phyloP scores from a whole-genome alignment of 768 basidiomycete genomes.

The Xerocomus brunneocitrinus region DNA sequence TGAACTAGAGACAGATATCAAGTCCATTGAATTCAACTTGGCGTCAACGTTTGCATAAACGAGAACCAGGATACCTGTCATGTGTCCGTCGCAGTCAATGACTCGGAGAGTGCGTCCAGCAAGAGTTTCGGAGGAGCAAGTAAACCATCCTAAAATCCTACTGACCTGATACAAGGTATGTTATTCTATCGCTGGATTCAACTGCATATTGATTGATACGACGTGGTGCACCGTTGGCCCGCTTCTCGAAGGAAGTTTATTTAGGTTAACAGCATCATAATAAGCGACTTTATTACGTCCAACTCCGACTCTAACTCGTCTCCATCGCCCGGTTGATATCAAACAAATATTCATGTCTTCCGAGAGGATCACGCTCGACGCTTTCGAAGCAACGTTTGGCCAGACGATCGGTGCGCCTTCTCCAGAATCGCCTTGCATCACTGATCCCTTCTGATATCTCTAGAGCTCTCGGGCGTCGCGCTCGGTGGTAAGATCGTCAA shows the following conservation, averaged over 20 bases:
- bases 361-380: slow-evolving; percentile 41
- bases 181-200: not conserved
- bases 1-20: no score
- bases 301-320: not conserved
- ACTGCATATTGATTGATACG: not conserved
- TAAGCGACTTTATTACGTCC: not conserved
- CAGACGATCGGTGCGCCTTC: slow-evolving; percentile 42
- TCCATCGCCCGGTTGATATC: not conserved
- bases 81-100: no score
- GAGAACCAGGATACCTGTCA: no score
- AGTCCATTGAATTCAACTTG: no score
- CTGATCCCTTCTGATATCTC: not conserved
- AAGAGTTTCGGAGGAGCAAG: no score
- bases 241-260: not conserved
- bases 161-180: not conserved
- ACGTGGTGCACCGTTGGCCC: not conserved
- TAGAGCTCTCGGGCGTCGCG: slow-evolving; percentile 86
- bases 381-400: slow-evolving; percentile 46
- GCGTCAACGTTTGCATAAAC: no score
- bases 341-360: slow-evolving; percentile 35
- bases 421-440: not conserved
- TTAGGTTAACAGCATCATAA: no score
- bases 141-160: no score
- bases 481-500: slow-evolving; percentile 71
- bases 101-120: no score